phyloP scores from a whole-genome alignment of 2,329 filamentous ascomycete genomes.

The Botryotinia narcissicola region DNA sequence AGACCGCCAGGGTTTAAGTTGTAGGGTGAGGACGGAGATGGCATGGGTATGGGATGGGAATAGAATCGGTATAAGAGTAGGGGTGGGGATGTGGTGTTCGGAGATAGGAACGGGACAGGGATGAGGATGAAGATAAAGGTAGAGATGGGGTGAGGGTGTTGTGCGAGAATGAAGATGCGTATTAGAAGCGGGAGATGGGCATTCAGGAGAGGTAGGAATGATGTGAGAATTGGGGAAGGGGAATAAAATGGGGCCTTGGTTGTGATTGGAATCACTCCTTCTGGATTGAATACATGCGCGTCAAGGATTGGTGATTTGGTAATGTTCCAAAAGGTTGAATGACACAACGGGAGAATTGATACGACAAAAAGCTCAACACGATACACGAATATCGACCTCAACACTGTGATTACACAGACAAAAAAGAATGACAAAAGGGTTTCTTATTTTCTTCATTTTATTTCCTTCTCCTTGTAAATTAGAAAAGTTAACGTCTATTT shows the following conservation, averaged over 20 bases:
- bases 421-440: not conserved
- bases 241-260: not conserved
- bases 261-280: not conserved
- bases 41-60: not conserved
- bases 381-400: too few species aligned
- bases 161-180: not conserved
- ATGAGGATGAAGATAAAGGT: accelerated
- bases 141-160: too few species aligned
- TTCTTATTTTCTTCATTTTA: not conserved
- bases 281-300: not conserved
- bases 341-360: not conserved
- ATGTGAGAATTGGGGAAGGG: too few species aligned
- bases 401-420: not conserved
- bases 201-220: not conserved
- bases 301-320: not conserved
- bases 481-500: not conserved
- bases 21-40: accelerated
- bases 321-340: not conserved
- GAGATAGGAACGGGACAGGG: not conserved
- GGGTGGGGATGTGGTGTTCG: too few species aligned
- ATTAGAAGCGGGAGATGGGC: not conserved
- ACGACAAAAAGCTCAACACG: not conserved
- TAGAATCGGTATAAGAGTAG: too few species aligned
- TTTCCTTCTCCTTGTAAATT: not conserved
- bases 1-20: not conserved